Base-by-base conservation (phyloP, 768 basidiomycete species). In the Infundibulicybe gibba region DNA sequence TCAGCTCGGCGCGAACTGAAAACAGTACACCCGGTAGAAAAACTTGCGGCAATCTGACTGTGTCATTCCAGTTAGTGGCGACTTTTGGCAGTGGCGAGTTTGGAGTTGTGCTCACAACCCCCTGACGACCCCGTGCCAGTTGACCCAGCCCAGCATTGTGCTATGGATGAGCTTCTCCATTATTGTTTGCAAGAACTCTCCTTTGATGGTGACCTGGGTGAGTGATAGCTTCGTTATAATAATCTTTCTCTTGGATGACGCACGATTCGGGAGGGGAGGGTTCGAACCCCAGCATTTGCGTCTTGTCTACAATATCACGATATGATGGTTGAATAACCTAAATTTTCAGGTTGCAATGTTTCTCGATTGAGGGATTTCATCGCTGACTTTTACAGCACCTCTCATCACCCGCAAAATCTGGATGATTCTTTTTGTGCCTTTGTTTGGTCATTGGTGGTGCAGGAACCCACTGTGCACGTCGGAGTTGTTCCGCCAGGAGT, bases 161-260 rank as follows among this genome's bases (percentile, higher is more conserved):
- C 25, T 8, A 92, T 94, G 86, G 92, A 94, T 61, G 85, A 91
- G 59, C 81, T 95, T 38, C 68, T 94, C 33, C 83, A 85, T 58
- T 85, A 91, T 61, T 87, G 87, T 60, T 75, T 93, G 32, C 84
- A 86, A 33, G 90, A 95, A 63, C 73, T 95, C 25, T 81, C 93
- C 5, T 94, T 93, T 64, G 91, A 94, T 57, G 92, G 92, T 5
- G 90, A 94, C 61, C 72, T 90, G 37, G 92, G 92, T 94, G 64
- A 71, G 86, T 77, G 47, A 45, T 48, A 21, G 48, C 49, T 61
- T 63, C 64, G 68, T 63, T 61, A 65, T 66, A 66, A 63, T 43
- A 41, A 47, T 47, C 47, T 51, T 52, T 52, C 44, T 4, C 44
- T 4, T 25, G 25, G 4, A 25, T 3, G 8, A 25, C 25, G 25